Conservation (phyloP, 1,284 basidiomycete genomes). For the Ceratobasidium sp. region DNA sequence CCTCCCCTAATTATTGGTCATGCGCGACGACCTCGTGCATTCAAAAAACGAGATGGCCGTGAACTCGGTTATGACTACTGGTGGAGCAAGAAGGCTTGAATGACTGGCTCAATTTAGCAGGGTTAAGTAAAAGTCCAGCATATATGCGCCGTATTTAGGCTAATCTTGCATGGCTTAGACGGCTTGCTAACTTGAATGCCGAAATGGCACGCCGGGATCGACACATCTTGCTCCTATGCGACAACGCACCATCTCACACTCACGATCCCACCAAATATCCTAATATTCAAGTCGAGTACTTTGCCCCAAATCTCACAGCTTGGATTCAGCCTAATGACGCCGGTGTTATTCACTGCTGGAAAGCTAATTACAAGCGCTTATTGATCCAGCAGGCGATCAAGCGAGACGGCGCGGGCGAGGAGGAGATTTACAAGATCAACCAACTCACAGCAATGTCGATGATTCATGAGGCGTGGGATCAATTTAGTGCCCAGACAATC, state of each 20-base stretch:
- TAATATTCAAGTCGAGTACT: slow-evolving; percentile 19
- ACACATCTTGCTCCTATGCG: slow-evolving; percentile 26
- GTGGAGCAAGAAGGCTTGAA: slow-evolving; percentile 55
- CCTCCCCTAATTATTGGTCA: slow-evolving; percentile 53
- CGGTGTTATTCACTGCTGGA: slow-evolving; percentile 36
- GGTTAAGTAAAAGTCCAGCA: too few species aligned
- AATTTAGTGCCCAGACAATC: slow-evolving; percentile 13
- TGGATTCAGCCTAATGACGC: slow-evolving; percentile 36
- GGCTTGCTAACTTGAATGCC: too few species aligned
- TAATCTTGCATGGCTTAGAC: too few species aligned
- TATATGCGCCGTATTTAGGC: too few species aligned
- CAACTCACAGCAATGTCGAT: slow-evolving; percentile 46
- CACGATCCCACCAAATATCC: slow-evolving; percentile 5
- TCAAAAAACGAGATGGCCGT: slow-evolving; percentile 47
- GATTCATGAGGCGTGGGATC: slow-evolving; percentile 44
- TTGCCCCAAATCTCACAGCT: slow-evolving; percentile 39
- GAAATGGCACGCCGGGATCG: too few species aligned
- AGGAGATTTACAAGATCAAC: slow-evolving; percentile 30
- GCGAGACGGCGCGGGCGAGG: slow-evolving; percentile 20
- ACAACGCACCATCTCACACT: slow-evolving; percentile 22
- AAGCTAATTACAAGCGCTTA: slow-evolving; percentile 22
- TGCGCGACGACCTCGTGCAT: slow-evolving; percentile 48
- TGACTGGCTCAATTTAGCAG: too few species aligned
- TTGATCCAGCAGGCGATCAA: slow-evolving; percentile 12
- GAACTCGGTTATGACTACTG: slow-evolving; percentile 52